Conservation (phyloP, 208 protist genomes). For the Leishmania tarentolae region DNA sequence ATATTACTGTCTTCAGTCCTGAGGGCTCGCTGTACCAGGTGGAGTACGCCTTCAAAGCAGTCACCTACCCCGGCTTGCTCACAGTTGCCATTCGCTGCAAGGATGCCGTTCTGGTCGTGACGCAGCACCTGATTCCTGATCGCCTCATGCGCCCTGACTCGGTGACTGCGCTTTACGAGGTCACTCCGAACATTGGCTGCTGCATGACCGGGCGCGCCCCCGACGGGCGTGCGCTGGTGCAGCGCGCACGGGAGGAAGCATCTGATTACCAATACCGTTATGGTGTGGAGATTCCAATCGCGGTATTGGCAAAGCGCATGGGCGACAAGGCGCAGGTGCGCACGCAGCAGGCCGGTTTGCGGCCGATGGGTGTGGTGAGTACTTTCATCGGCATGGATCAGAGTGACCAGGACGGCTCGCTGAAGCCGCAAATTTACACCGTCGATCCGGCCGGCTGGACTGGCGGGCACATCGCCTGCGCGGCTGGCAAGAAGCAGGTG, state of each 20-base stretch:
- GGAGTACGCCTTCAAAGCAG: conserved; percentile 99
- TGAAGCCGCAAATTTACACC: conserved; percentile 93
- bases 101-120: conserved; percentile 94
- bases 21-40: conserved; percentile 99
- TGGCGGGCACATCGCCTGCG: conserved; percentile 90
- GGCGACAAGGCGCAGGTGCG: conserved; percentile 97
- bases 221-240: conserved; percentile 92
- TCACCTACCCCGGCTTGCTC: conserved; percentile 96
- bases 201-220: conserved; percentile 95
- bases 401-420: conserved; percentile 72
- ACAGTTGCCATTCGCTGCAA: conserved; percentile 96
- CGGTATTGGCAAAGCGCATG: conserved; percentile 95
- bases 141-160: conserved; percentile 96
- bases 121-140: conserved; percentile 98
- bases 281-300: conserved; percentile 96
- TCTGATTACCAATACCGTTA: conserved; percentile 96
- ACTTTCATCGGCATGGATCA: conserved; percentile 96
- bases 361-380: conserved; percentile 93
- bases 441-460: conserved; percentile 96
- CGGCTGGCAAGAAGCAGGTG: conserved; percentile 94
- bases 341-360: conserved; percentile 97
- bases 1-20: conserved; percentile 99
- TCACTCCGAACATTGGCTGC: conserved; percentile 94
- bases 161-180: conserved; percentile 95
- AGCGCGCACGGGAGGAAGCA: conserved; percentile 95